Base-by-base conservation (phyloP, 148 eudicot species). In the Rhododendron molle region DNA sequence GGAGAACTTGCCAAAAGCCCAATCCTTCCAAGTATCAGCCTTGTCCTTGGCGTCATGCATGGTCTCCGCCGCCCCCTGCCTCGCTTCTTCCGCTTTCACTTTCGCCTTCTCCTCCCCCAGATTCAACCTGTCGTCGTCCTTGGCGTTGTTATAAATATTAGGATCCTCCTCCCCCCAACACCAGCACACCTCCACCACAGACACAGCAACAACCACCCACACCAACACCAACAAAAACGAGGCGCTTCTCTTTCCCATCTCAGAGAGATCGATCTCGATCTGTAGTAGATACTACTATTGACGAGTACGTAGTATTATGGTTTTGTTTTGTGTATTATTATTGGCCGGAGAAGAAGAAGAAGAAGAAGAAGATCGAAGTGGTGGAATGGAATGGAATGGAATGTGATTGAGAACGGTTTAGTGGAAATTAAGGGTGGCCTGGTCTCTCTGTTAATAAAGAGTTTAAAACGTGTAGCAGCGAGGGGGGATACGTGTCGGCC, bases 1-100 rank as follows among this genome's bases (percentile, higher is more conserved):
- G 10, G 89, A 74, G 85, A 88, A 84, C 76, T 86, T 89, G 72
- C 46, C 49, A 21, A 73, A 1, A n/a, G 89, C 87, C 91, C 88
- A 88, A 84, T 87, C 90, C 50, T 84, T 36, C 89, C 87, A 84
- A 40, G 89, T 50, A 56, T 86, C 78, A 32, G 50, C 84, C 18
- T 58, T 56, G 12, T 84, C 88, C 60, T 84, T 86, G 40, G 50
- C 81, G 5, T 47, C 46, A 10, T 81, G 86, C 72, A 74, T 83
- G 40, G 78, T 49, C 20, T 83, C 80, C 23, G 79, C 50, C 14
- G 86, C 50, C 44, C 47, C 74, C 46, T 85, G 76, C 82, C 72
- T 65, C 20, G 87, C 60, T 44, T 62, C 78, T 43, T 34, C 83
- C 65, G 65, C 65, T 20, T 21, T 21, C 2, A 4, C 65, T 20